A percentile compares a stretch with the other conserved stretches of the same genome.
Conservation (phyloP, 1,284 basidiomycete species). For the Somion occarium region DNA sequence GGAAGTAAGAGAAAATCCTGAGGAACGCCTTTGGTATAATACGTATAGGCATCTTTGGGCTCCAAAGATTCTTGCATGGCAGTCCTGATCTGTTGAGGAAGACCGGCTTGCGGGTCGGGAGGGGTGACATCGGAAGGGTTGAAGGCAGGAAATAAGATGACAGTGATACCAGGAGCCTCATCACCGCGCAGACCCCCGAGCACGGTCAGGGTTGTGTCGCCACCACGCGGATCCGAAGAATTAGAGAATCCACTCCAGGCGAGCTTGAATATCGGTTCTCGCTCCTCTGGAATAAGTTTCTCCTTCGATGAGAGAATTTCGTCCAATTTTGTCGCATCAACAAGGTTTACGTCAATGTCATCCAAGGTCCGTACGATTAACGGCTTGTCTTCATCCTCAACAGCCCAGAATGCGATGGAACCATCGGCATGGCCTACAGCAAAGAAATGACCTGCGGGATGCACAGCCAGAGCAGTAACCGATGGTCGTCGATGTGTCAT, state of each 20-base stretch:
- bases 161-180: slow-evolving; percentile 63
- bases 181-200: slow-evolving; percentile 67
- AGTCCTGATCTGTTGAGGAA: slow-evolving; percentile 53
- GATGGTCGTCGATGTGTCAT: slow-evolving; percentile 67
- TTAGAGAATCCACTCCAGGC: slow-evolving; percentile 78
- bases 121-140: slow-evolving; percentile 53
- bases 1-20: slow-evolving; percentile 83
- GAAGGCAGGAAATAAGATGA: slow-evolving; percentile 71
- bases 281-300: slow-evolving; percentile 16
- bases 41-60: slow-evolving; percentile 55
- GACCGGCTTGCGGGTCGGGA: slow-evolving; percentile 28
- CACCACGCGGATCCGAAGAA: slow-evolving; percentile 55
- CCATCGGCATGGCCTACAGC: slow-evolving; percentile 83
- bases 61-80: slow-evolving; percentile 62
- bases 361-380: slow-evolving; percentile 75
- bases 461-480: slow-evolving; percentile 68
- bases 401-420: slow-evolving; percentile 82
- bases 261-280: slow-evolving; percentile 88
- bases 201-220: slow-evolving; percentile 69
- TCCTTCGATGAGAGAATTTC: slow-evolving; percentile 18
- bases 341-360: slow-evolving; percentile 40
- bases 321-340: slow-evolving; percentile 45
- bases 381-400: slow-evolving; percentile 78
- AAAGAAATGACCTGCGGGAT: slow-evolving; percentile 68
- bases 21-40: slow-evolving; percentile 53